These are phyloP conservation scores for Claviceps africana DNA, from an alignment of 2,329 filamentous ascomycete genomes.

Conservation along the genomic window DNA sequence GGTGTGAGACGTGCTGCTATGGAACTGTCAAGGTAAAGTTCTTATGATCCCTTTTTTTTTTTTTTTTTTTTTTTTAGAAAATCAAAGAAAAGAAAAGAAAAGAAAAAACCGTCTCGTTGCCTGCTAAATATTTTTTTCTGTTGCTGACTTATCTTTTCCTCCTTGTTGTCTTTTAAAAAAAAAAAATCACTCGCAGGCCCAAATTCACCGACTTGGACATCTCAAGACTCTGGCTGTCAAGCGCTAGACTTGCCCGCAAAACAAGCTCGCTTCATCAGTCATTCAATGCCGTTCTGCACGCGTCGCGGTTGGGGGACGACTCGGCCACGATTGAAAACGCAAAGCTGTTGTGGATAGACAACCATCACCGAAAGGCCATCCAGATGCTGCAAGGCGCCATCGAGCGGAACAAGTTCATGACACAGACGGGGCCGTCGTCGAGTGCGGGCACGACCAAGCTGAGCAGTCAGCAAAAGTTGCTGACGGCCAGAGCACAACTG, in stretches of 20 bases:
- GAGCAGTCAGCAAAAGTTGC: slow-evolving; percentile 39
- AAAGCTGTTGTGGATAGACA: slow-evolving; percentile 82
- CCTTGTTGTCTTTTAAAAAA: too few relatives aligned
- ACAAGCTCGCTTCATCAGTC: slow-evolving; percentile 71
- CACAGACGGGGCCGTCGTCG: slow-evolving; percentile 24
- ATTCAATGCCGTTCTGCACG: slow-evolving; percentile 86
- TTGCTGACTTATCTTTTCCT: too few relatives aligned
- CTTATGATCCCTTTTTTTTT: too few relatives aligned
- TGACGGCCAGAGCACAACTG: slow-evolving; percentile 68
- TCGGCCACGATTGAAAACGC: slow-evolving; percentile 91
- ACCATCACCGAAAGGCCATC: slow-evolving; percentile 87
- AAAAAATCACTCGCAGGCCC: slow-evolving; percentile 22
- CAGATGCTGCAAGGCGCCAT: slow-evolving; percentile 82
- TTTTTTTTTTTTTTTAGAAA: too few relatives aligned
- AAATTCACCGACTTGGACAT: slow-evolving; percentile 59
- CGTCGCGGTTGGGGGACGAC: slow-evolving; percentile 68
- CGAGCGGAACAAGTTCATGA: slow-evolving; percentile 59
- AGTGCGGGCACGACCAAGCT: slow-evolving; percentile 21
- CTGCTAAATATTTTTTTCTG: too few relatives aligned
- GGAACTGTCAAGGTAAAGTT: slow-evolving; percentile 51
- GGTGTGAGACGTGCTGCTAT: slow-evolving; percentile 77
- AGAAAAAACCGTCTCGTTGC: too few relatives aligned
- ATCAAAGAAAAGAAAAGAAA: too few relatives aligned
- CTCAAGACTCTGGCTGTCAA: slow-evolving; percentile 73
- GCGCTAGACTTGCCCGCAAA: slow-evolving; percentile 75